Evolutionary conservation across 2,329 filamentous ascomycete genomes (phyloP).

Genomic region (Pseudogymnoascus destructans): DNA sequence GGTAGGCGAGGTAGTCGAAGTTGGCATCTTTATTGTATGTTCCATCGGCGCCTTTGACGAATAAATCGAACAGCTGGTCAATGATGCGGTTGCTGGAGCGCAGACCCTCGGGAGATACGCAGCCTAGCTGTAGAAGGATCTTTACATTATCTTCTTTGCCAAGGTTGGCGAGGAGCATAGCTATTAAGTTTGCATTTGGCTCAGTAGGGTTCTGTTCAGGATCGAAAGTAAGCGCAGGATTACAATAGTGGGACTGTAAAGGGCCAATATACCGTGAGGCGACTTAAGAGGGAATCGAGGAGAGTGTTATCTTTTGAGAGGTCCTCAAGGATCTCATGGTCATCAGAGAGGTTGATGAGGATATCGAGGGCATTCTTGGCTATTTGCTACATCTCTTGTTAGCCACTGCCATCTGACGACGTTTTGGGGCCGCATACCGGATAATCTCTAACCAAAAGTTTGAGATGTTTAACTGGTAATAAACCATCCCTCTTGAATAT

Average conservation of each 20-base stretch:
- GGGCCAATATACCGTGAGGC: conserved; percentile 59
- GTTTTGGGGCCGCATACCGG: conserved; percentile 35
- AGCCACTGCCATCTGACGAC: neutral
- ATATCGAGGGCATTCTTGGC: conserved; percentile 88
- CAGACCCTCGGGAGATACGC: conserved; percentile 54
- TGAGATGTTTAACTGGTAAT: conserved; percentile 72
- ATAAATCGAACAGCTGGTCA: conserved; percentile 88
- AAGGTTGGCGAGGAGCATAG: conserved; percentile 89
- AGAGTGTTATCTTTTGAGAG: conserved; percentile 72
- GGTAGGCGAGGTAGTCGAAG: conserved; percentile 86
- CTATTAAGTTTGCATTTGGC: conserved; percentile 67
- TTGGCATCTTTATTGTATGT: conserved; percentile 73
- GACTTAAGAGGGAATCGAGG: conserved; percentile 56
- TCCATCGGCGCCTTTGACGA: conserved; percentile 79
- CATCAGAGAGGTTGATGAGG: conserved; percentile 72
- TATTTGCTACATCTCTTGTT: conserved; percentile 47
- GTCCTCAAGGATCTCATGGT: conserved; percentile 58
- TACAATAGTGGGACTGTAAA: conserved; percentile 10
- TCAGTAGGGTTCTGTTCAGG: conserved; percentile 51
- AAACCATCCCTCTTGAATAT: conserved; percentile 77
- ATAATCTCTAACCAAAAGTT: conserved; percentile 75
- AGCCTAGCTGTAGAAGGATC: conserved; percentile 53
- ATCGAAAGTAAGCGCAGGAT: conserved; percentile 14
- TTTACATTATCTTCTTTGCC: conserved; percentile 66
- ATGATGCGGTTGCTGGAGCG: conserved; percentile 61